phyloP scores from a whole-genome alignment of 164 flowering plant genomes.

The Dillenia suffruticosa region DNA sequence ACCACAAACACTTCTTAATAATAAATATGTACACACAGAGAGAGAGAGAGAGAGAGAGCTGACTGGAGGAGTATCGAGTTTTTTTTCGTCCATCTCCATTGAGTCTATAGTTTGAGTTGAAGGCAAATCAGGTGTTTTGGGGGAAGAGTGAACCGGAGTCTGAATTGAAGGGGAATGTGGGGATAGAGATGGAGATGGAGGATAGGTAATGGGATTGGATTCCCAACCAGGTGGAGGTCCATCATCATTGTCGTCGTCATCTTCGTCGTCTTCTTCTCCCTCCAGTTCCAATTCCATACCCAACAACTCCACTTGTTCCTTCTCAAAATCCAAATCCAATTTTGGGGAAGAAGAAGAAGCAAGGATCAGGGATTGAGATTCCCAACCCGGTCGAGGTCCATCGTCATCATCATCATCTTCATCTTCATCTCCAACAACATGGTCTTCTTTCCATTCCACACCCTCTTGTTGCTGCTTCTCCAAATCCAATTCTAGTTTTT shows the following conservation, averaged over 20 bases:
- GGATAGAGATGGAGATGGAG: slow-evolving; percentile 6
- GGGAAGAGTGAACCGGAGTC: slow-evolving; percentile 13
- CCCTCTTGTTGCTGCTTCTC: neutral
- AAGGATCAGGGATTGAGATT: neutral
- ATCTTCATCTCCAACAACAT: neutral
- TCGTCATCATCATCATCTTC: slow-evolving; percentile 1
- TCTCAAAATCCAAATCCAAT: neutral
- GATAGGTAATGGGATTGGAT: neutral
- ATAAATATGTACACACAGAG: no score
- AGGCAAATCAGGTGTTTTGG: neutral
- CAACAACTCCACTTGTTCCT: neutral
- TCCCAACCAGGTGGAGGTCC: slow-evolving; percentile 2
- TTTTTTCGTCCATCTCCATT: no score
- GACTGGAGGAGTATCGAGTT: no score
- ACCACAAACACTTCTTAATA: no score
- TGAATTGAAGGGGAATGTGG: slow-evolving; percentile 6
- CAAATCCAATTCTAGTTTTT: no score
- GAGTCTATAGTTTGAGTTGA: no score
- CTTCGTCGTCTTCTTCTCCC: slow-evolving; percentile 12
- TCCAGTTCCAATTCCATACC: neutral
- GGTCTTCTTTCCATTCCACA: neutral
- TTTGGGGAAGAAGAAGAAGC: neutral
- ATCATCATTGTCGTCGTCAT: neutral
- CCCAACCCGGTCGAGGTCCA: slow-evolving; percentile 5
- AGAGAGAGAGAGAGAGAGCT: no score